These are phyloP conservation scores for Umbelopsis sp. DNA, from an alignment of 371 early-diverging fungal species.

Conservation along the genomic window DNA sequence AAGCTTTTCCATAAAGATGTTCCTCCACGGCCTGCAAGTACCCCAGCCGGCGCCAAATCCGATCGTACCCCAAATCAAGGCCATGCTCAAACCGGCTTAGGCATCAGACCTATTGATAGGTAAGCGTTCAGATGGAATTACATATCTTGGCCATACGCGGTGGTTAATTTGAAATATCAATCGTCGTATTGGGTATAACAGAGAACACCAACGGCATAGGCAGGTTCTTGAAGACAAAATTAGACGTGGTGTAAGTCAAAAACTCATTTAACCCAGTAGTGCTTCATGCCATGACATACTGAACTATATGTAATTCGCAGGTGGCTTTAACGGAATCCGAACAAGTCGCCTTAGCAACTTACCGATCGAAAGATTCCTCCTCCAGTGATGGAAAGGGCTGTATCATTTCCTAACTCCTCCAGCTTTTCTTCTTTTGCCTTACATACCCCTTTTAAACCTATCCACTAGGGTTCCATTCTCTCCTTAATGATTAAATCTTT, in stretches of 20 bases:
- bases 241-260: slow-evolving; percentile 4
- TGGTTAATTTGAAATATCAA: background rate
- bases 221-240: slow-evolving; percentile 6
- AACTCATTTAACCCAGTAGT: background rate
- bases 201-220: slow-evolving; percentile 9
- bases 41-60: background rate
- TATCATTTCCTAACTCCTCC: background rate
- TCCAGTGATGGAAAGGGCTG: background rate
- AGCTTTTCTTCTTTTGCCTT: too few species aligned
- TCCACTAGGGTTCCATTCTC: too few species aligned
- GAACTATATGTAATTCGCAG: background rate
- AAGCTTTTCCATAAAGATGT: background rate
- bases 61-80: background rate
- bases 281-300: too few species aligned
- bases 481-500: too few species aligned
- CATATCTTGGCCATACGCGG: background rate
- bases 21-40: slow-evolving; percentile 3
- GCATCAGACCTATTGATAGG: slow-evolving; percentile 7
- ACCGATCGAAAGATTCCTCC: background rate
- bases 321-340: background rate
- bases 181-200: background rate
- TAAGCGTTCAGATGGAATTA: background rate
- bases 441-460: too few species aligned
- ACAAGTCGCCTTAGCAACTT: background rate
- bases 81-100: background rate